Evolutionary conservation across 441 rosid species (phyloP), one percentile per base, ranked within the genome.

Genomic region (Aleurites moluccanus): DNA sequence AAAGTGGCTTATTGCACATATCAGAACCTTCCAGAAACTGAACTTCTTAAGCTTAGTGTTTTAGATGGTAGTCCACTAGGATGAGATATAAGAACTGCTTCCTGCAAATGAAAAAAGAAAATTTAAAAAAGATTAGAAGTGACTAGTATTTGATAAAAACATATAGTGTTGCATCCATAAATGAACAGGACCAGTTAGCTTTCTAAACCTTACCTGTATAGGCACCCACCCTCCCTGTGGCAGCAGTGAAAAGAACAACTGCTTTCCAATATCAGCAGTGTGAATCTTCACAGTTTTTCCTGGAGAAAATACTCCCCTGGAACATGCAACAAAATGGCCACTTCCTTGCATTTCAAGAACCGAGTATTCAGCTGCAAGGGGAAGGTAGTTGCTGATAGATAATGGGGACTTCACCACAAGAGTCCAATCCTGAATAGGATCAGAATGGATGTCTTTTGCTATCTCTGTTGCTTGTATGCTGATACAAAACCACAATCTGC

Each of bases 191-290:
- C 67, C 15, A 66, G 20, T 33, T 20, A 33, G 70, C 71, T 77
- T 73, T 65, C 72, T 56, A 56, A 28, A 83, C 80, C 86, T 85
- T 82, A 94, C 99, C 75, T 86, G 86, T 80, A 88, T 74, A 64
- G 98, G 98, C 49, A 88, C 82, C 99, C 99, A 96, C 78, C 96
- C 97, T 77, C 89, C 84, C 78, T 88, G 98, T 38, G 98, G 99
- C 78, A 91, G 87, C 73, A 96, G 82, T 56, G 98, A 86, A 63
- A 96, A 83, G 84, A 84, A 92, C 73, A 96, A 79, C 45, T 91
- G 94, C 57, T 81, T 92, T 80, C 90, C 84, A 77, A 91, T 84
- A 79, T 94, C 93, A 49, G 89, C 97, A 83, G 84, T 85, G 80
- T 94, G 88, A 79, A 92, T 86, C 79, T 92, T 91, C 65, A 91